Evolutionary conservation across 768 basidiomycete genomes (phyloP).

Genomic region (Suillus hirtellus): DNA sequence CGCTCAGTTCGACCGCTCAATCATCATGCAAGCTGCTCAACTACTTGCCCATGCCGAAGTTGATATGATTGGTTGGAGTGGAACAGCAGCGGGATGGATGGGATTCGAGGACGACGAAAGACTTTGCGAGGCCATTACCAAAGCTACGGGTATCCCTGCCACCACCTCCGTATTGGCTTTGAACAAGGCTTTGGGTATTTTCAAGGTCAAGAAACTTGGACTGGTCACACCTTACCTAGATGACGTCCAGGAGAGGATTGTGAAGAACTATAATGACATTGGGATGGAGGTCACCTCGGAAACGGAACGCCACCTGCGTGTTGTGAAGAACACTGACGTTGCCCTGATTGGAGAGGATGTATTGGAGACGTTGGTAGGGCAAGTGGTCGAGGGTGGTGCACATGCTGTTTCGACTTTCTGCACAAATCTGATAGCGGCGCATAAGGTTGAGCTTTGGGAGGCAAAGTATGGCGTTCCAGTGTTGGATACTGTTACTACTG

Average conservation of each 20-base stretch:
- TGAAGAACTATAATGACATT: background rate
- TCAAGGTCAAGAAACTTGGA: slow-evolving; percentile 4
- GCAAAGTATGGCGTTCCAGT: slow-evolving; percentile 3
- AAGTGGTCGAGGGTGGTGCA: background rate
- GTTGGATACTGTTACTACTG: slow-evolving; percentile 3
- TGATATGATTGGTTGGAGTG: slow-evolving; percentile 7
- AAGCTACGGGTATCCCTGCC: background rate
- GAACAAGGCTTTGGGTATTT: slow-evolving; percentile 2
- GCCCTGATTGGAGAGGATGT: background rate
- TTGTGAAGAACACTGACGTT: background rate
- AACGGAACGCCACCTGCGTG: background rate
- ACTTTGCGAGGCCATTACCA: background rate
- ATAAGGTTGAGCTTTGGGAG: slow-evolving; percentile 2
- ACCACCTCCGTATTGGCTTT: slow-evolving; percentile 5
- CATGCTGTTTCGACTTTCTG: slow-evolving; percentile 2
- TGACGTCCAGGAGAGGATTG: slow-evolving; percentile 3
- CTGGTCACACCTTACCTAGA: slow-evolving; percentile 4
- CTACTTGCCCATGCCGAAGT: slow-evolving; percentile 1
- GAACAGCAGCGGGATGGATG: slow-evolving; percentile 6
- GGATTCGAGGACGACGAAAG: background rate
- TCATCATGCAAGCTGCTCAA: background rate
- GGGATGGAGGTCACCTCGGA: background rate
- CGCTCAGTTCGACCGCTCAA: slow-evolving; percentile 1
- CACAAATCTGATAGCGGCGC: slow-evolving; percentile 1
- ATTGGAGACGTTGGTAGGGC: background rate